A percentile compares a stretch with the other conserved stretches of the same genome.
Conservation (phyloP, 495 filamentous ascomycete genomes). For the Cenococcum geophilum region DNA sequence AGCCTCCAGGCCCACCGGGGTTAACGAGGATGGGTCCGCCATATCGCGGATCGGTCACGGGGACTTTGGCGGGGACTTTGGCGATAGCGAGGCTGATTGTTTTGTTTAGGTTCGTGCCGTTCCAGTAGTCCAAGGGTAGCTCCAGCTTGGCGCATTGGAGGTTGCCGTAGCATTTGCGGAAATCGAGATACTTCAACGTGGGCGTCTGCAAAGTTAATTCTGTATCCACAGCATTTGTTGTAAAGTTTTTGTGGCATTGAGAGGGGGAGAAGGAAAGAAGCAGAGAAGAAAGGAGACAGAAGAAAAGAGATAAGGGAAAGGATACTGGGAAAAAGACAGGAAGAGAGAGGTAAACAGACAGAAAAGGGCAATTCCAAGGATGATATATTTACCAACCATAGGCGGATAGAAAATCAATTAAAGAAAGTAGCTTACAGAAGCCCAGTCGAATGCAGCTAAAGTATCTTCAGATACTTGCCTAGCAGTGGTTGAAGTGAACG, state of each 20-base stretch:
- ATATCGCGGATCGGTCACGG: slow-evolving; percentile 40
- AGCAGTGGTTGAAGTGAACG: not conserved
- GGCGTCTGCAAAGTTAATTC: slow-evolving; percentile 12
- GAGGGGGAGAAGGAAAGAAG: not conserved
- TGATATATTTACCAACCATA: not conserved
- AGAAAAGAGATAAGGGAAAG: not conserved
- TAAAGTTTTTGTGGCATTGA: no score
- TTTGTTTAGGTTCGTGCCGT: slow-evolving; percentile 33
- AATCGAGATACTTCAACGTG: slow-evolving; percentile 14
- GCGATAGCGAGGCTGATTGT: slow-evolving; percentile 38
- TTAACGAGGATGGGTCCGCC: slow-evolving; percentile 42
- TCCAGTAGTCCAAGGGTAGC: slow-evolving; percentile 42
- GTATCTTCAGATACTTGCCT: not conserved
- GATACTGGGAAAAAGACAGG: not conserved
- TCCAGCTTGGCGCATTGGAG: slow-evolving; percentile 41
- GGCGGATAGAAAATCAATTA: not conserved
- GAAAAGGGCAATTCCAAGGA: no score
- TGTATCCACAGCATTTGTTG: no score
- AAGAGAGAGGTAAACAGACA: no score
- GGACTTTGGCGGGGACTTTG: slow-evolving; percentile 39
- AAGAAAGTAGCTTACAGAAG: not conserved
- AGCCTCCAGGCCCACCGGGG: slow-evolving; percentile 45
- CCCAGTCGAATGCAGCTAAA: not conserved
- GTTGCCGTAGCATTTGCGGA: slow-evolving; percentile 28
- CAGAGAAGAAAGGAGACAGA: not conserved